These are phyloP conservation scores for Zanthoxylum bungeanum DNA, from an alignment of 345 rosid genomes.

Conservation along the genomic window DNA sequence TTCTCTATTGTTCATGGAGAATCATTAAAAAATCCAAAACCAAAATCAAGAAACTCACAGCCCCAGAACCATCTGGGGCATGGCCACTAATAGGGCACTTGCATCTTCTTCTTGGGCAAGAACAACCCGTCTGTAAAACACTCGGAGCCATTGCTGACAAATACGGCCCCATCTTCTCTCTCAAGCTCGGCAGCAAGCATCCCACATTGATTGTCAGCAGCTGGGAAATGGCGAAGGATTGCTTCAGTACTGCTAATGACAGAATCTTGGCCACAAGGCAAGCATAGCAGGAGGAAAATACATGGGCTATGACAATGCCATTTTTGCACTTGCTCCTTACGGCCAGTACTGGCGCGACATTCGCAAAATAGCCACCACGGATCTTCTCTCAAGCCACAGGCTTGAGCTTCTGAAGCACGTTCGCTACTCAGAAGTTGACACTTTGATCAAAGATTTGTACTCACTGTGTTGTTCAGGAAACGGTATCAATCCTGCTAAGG, in stretches of 20 bases:
- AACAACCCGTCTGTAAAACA: conserved; percentile 37
- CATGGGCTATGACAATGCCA: conserved; percentile 56
- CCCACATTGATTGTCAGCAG: conserved; percentile 42
- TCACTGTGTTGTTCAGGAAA: neutral
- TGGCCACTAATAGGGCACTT: conserved; percentile 70
- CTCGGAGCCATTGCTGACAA: conserved; percentile 49
- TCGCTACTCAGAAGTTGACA: conserved; percentile 39
- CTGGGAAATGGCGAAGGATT: conserved; percentile 40
- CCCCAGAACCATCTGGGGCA: conserved; percentile 52
- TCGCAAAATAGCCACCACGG: conserved; percentile 48
- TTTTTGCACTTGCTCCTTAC: conserved; percentile 46
- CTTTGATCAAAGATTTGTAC: conserved; percentile 41
- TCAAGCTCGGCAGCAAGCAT: conserved; percentile 46
- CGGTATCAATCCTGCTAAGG: neutral
- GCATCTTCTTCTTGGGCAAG: conserved; percentile 38
- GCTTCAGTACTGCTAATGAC: conserved; percentile 56
- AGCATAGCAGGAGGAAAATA: conserved; percentile 47
- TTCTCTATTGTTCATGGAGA: conserved; percentile 14
- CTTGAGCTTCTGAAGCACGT: conserved; percentile 40
- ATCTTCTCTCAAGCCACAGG: conserved; percentile 53
- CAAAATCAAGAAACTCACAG: neutral
- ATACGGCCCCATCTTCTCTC: conserved; percentile 53
- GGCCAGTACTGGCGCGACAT: conserved; percentile 68
- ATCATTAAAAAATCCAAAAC: neutral
- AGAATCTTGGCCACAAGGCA: conserved; percentile 45